A percentile compares a stretch with the other conserved stretches of the same genome.
Conservation (phyloP, 2,329 filamentous ascomycete genomes). For the Fusarium praegraminearum region DNA sequence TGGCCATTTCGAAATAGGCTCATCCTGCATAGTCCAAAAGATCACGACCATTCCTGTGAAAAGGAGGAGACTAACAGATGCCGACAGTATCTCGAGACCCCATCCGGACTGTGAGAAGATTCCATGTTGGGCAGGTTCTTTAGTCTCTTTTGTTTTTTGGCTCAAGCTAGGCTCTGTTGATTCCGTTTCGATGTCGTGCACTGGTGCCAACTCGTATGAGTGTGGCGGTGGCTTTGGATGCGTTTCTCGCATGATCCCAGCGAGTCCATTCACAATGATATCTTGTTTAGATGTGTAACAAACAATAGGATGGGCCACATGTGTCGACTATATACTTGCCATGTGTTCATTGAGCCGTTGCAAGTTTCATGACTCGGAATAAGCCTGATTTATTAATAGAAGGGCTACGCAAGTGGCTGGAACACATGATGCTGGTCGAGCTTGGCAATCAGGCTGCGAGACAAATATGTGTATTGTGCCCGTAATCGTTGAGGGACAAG, state of each 20-base stretch:
- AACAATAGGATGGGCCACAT: neutral
- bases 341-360: neutral
- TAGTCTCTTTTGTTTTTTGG: accelerated
- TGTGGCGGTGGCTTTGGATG: neutral
- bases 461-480: neutral
- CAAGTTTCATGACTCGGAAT: neutral
- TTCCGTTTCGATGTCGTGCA: neutral
- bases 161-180: accelerated
- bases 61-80: neutral
- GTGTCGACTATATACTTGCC: neutral
- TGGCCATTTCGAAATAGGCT: neutral
- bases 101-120: neutral
- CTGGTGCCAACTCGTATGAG: neutral
- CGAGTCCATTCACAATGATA: accelerated
- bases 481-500: neutral
- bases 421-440: neutral
- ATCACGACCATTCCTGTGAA: neutral
- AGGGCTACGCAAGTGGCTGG: neutral
- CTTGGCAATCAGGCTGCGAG: neutral
- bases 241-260: neutral
- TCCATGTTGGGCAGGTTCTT: too few relatives aligned
- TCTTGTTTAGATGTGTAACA: neutral
- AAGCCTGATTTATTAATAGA: neutral
- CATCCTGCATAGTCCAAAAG: neutral
- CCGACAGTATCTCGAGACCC: neutral